These are phyloP conservation scores for Paramecium tetraurelia DNA, from an alignment of 73 alveolate genomes.

Conservation along the genomic window DNA sequence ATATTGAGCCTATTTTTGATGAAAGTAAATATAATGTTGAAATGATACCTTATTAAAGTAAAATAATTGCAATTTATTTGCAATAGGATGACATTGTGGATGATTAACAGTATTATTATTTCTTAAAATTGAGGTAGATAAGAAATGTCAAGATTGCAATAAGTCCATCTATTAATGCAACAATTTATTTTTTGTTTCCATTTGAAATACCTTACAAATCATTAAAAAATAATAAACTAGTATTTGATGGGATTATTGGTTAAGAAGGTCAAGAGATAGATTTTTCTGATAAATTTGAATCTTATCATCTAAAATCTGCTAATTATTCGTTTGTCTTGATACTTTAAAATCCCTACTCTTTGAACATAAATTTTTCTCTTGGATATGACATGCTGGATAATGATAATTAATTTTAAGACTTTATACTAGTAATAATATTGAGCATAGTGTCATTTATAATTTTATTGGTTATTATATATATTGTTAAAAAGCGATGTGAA, in stretches of 20 bases:
- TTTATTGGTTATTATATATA: neutral
- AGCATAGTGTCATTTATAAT: neutral
- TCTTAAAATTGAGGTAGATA: neutral
- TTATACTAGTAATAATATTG: neutral
- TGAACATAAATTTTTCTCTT: neutral
- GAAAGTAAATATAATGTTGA: neutral
- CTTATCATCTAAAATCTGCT: neutral
- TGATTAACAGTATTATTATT: neutral
- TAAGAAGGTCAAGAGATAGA: neutral
- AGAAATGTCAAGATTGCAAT: neutral
- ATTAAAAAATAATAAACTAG: neutral
- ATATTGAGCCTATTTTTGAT: neutral
- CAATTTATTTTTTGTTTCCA: neutral
- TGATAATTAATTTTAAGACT: neutral
- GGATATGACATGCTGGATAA: neutral
- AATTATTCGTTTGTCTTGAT: neutral
- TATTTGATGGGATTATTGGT: neutral
- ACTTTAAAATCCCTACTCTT: neutral
- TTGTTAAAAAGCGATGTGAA: neutral
- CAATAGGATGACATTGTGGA: neutral
- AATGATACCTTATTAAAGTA: neutral
- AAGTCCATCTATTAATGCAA: neutral
- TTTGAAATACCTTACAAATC: conserved; percentile 26
- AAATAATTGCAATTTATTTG: neutral
- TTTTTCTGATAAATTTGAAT: neutral